Conservation (phyloP, 495 filamentous ascomycete species). For the Penicillium dipodomyicola region DNA sequence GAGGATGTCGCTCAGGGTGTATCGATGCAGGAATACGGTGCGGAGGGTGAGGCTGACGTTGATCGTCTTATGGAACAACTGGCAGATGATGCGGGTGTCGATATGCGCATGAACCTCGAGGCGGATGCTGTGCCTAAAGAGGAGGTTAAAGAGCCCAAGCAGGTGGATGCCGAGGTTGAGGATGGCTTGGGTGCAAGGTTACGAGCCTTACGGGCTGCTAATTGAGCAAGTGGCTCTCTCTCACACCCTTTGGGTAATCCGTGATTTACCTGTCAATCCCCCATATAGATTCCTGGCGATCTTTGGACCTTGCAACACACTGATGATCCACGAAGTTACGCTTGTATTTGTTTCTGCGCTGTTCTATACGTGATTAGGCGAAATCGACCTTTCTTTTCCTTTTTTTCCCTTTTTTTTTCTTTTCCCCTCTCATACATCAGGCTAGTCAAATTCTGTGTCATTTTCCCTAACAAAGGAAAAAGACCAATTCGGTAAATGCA, state of each 20-base stretch:
- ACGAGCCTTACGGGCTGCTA: constrained; percentile 43
- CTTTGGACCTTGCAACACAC: background rate
- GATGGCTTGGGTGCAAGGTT: constrained; percentile 46
- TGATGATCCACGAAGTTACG: constrained; percentile 7
- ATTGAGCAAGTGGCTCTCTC: constrained; percentile 14
- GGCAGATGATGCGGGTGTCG: constrained; percentile 48
- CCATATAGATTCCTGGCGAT: constrained; percentile 3
- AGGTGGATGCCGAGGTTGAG: constrained; percentile 38
- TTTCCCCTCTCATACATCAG: background rate
- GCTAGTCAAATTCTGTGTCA: too few relatives aligned
- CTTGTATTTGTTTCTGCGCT: constrained; percentile 4
- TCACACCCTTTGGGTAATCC: background rate
- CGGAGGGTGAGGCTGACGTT: constrained; percentile 47
- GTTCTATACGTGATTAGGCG: background rate
- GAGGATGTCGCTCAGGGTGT: constrained; percentile 48
- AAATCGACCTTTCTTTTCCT: background rate
- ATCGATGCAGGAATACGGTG: constrained; percentile 48
- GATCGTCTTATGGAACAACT: constrained; percentile 50
- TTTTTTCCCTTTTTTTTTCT: too few relatives aligned
- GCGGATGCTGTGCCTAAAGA: constrained; percentile 38
- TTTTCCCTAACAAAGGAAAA: too few relatives aligned
- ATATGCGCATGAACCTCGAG: constrained; percentile 44
- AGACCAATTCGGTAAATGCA: background rate
- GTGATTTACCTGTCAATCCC: background rate
- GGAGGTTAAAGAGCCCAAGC: constrained; percentile 40